Conservation (phyloP, 73 alveolate species). For the Blepharisma japonicum region DNA sequence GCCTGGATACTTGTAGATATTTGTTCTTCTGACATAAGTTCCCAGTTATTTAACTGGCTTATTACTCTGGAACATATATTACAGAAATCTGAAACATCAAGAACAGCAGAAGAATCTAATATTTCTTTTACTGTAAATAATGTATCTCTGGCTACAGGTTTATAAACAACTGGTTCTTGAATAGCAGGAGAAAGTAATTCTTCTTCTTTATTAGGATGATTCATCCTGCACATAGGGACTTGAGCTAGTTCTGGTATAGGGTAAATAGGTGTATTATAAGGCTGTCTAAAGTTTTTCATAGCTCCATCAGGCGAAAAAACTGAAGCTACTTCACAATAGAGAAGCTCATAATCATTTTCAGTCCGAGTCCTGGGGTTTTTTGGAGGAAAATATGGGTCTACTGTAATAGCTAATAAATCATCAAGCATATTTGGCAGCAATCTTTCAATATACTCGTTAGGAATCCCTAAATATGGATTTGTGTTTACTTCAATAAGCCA, state of each 20-base stretch:
- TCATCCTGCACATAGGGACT: not conserved
- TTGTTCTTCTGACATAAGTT: slow-evolving; percentile 16
- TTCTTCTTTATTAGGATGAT: slow-evolving; percentile 12
- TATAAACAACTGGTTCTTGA: not conserved
- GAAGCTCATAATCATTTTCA: slow-evolving; percentile 49
- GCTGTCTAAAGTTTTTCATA: not conserved
- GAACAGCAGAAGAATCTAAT: not conserved
- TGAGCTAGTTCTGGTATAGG: slow-evolving; percentile 29
- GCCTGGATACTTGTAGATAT: not conserved
- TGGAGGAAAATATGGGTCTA: slow-evolving; percentile 55
- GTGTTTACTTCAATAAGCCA: slow-evolving; percentile 32
- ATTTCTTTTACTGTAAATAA: slow-evolving; percentile 10
- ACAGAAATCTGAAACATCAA: not conserved
- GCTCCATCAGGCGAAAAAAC: slow-evolving; percentile 30
- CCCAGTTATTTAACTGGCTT: slow-evolving; percentile 17
- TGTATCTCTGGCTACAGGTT: slow-evolving; percentile 7
- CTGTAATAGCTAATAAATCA: slow-evolving; percentile 69
- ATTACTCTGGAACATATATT: slow-evolving; percentile 15
- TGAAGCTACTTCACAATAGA: slow-evolving; percentile 45
- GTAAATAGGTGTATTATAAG: slow-evolving; percentile 18
- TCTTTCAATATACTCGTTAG: slow-evolving; percentile 63
- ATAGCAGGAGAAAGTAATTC: not conserved
- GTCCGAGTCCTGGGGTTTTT: slow-evolving; percentile 21
- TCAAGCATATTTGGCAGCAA: slow-evolving; percentile 89
- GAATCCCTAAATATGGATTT: slow-evolving; percentile 63